Evolutionary conservation across 2,329 filamentous ascomycete species (phyloP).

Genomic region (Domatiomyces globalis): DNA sequence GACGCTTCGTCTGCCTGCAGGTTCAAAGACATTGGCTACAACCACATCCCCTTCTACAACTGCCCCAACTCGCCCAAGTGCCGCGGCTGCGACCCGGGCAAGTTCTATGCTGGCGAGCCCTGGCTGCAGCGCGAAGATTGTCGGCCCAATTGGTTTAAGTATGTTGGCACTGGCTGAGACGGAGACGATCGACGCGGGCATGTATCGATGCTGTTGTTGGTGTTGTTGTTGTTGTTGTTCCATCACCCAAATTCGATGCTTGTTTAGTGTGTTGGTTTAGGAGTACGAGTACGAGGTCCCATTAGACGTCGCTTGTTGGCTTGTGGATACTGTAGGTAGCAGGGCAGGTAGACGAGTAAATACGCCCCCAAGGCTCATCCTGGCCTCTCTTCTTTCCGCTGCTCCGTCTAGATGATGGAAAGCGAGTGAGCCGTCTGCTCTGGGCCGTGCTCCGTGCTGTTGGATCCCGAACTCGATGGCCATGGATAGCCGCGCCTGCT

Average conservation of each 20-base stretch:
- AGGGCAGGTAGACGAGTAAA: background rate
- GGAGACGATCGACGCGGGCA: background rate
- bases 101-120: conserved; percentile 75
- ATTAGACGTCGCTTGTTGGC: background rate
- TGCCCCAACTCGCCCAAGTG: conserved; percentile 95
- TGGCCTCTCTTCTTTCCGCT: background rate
- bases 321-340: background rate
- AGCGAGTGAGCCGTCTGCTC: too few relatives aligned
- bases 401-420: too few relatives aligned
- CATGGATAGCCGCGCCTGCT: too few relatives aligned
- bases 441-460: background rate
- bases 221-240: background rate
- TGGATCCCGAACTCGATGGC: too few relatives aligned
- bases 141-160: conserved; percentile 94
- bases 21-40: conserved; percentile 99
- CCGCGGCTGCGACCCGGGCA: conserved; percentile 68
- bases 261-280: background rate
- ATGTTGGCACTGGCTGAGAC: conserved; percentile 59
- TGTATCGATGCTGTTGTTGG: background rate
- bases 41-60: conserved; percentile 97
- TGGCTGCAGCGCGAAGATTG: conserved; percentile 87
- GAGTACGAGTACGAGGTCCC: background rate
- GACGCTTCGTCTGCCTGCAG: conserved; percentile 33
- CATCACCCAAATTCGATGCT: background rate
- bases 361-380: background rate